Evolutionary conservation across 192 early-diverging fungal species (phyloP), one percentile per base, ranked within the genome.

Genomic region (Umbelopsis isabellina): DNA sequence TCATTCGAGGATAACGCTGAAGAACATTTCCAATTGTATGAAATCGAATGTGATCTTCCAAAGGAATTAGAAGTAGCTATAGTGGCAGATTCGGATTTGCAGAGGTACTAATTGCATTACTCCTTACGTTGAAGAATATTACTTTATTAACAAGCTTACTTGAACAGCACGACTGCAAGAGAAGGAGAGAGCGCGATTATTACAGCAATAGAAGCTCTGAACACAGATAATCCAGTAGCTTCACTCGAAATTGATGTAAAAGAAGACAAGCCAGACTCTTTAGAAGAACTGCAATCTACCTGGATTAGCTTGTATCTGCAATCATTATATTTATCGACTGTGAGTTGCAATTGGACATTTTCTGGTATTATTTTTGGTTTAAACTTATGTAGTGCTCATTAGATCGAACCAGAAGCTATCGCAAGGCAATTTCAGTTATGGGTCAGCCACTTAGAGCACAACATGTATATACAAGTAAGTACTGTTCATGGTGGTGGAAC

Each of bases 401-500:
- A 61, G 55, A 18, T 61, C 18, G 55, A 61, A 4, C 55, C 55
- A 27, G 55, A 61, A 4, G 27, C 27, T 13, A 35, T 61, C 4
- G 55, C 55, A 2, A 30, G 55, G 33, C 25, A 25, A 6, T 16
- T 61, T 61, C 55, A 61, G 55, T 13, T 30, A 16, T 61, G 55
- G 55, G 55, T 35, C 11, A 61, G 33, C 13, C 27, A 61, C 25
- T 35, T 61, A 25, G 55, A 61, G 30, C 55, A 61, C 33, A 27
- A 23, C 16, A 33, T 61, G 5, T 11, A 35, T 16, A 61, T 61
- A 5, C 15, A 25, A 4, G 55, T 61, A 61, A 61, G 55, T 18
- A 11, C 15, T 30, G 27, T 30, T 30, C 27, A 30, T 30, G 27
- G 27, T 30, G n/a, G n/a, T n/a, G n/a, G n/a, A n/a, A n/a, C n/a